These are phyloP conservation scores for Cochlearia excelsa DNA, from an alignment of 345 rosid species.

Conservation along the genomic window DNA sequence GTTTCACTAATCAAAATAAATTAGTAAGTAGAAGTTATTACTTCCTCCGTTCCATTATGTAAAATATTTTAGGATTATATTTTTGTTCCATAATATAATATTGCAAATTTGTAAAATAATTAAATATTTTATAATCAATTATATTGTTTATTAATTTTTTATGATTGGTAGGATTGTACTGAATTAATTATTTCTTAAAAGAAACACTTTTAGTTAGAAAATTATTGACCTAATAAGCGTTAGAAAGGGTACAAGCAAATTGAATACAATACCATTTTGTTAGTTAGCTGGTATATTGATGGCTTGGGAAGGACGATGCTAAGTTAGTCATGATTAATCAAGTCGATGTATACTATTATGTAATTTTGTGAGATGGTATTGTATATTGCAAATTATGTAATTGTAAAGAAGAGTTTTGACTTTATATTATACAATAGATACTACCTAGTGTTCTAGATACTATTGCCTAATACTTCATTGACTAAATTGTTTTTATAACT, in stretches of 20 bases:
- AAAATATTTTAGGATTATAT: too few relatives aligned
- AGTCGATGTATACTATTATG: conserved; percentile 1
- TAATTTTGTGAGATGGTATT: conserved; percentile 14
- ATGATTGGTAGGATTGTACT: too few relatives aligned
- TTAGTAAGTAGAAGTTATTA: too few relatives aligned
- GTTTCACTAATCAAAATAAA: too few relatives aligned
- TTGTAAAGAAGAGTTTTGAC: not conserved
- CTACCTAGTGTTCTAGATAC: not conserved
- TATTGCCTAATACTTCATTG: conserved; percentile 25
- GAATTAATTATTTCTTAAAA: too few relatives aligned
- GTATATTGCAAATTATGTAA: conserved; percentile 1
- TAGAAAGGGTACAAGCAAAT: conserved; percentile 25
- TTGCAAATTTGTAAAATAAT: too few relatives aligned
- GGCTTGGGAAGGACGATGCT: conserved; percentile 55
- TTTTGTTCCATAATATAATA: too few relatives aligned
- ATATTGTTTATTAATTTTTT: too few relatives aligned
- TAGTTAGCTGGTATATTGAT: conserved; percentile 28
- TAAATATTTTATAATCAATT: too few relatives aligned
- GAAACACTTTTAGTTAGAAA: too few relatives aligned
- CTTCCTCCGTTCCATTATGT: too few relatives aligned
- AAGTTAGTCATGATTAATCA: conserved; percentile 19
- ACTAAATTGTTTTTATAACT: conserved; percentile 20
- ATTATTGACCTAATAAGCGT: not conserved
- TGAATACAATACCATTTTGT: conserved; percentile 25
- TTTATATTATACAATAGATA: conserved; percentile 16